A percentile compares a stretch with the other conserved stretches of the same genome.
phyloP scores from a whole-genome alignment of 1,139 yeast genomes.

The Magnusiomyces fungicola region DNA sequence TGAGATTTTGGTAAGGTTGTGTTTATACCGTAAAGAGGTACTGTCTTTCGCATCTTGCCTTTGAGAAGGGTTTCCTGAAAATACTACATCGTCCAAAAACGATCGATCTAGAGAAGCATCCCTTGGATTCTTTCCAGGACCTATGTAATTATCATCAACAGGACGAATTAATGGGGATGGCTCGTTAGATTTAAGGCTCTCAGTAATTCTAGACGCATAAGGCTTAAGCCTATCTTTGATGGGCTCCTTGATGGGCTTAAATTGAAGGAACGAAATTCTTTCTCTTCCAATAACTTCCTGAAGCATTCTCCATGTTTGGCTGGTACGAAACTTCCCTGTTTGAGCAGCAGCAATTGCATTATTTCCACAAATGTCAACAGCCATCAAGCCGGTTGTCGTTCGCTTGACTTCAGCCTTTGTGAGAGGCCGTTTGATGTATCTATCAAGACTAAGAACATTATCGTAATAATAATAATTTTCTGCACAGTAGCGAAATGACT shows the following conservation, averaged over 20 bases:
- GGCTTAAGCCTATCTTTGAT: conserved; percentile 9
- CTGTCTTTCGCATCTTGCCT: no score
- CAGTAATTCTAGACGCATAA: conserved; percentile 15
- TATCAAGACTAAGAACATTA: conserved; percentile 28
- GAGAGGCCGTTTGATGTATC: conserved; percentile 30
- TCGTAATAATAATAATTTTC: conserved; percentile 26
- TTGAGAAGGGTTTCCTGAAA: no score
- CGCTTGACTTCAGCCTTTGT: conserved; percentile 30
- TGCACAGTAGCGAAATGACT: conserved; percentile 27
- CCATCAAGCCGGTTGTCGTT: conserved; percentile 38
- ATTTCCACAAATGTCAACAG: conserved; percentile 45
- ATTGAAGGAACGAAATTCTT: conserved; percentile 20
- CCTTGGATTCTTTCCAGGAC: not conserved
- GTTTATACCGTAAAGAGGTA: not conserved
- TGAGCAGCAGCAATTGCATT: conserved; percentile 55
- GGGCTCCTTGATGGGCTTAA: conserved; percentile 12
- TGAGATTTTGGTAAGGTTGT: not conserved
- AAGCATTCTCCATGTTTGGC: conserved; percentile 66
- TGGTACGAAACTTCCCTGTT: conserved; percentile 47
- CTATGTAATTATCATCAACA: conserved; percentile 5
- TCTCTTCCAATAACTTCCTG: conserved; percentile 50
- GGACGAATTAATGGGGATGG: conserved; percentile 12
- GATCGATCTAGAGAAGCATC: conserved; percentile 7
- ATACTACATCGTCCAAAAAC: conserved; percentile 2
- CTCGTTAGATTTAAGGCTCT: conserved; percentile 13